These are phyloP conservation scores for Hypocrella siamensis DNA, from an alignment of 2,329 filamentous ascomycete species.

Conservation along the genomic window DNA sequence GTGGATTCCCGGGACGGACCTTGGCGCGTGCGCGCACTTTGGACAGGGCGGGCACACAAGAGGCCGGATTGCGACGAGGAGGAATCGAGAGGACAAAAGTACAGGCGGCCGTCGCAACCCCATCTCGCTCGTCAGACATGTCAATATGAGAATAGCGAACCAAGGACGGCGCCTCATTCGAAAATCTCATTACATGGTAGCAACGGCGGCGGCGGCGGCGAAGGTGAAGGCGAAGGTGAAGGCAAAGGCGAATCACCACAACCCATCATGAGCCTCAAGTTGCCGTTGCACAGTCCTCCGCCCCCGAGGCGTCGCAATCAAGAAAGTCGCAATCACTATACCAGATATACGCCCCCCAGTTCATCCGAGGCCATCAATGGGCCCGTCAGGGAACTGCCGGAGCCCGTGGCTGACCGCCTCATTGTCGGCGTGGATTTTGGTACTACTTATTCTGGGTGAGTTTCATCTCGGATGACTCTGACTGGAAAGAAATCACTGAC, in stretches of 20 bases:
- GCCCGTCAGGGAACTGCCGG: conserved; percentile 37
- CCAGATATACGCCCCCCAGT: conserved; percentile 35
- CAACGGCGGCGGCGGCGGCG: no score
- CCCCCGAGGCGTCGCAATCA: conserved; percentile 32
- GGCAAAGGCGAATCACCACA: conserved; percentile 1
- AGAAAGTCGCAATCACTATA: conserved; percentile 41
- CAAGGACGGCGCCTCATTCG: no score
- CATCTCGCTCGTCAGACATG: no score
- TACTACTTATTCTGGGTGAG: conserved; percentile 67
- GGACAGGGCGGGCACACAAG: no score
- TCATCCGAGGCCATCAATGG: conserved; percentile 48
- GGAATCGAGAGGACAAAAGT: no score
- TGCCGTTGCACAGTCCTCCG: conserved; percentile 31
- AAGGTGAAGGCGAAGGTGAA: no score
- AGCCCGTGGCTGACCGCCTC: conserved; percentile 42
- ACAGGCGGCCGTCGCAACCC: no score
- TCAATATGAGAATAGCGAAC: no score
- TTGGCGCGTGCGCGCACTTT: no score
- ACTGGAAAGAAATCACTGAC: background rate
- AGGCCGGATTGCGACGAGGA: no score
- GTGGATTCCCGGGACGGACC: no score
- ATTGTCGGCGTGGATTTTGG: conserved; percentile 74
- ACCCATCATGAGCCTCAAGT: conserved; percentile 30
- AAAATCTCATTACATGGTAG: no score
- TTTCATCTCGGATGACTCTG: conserved; percentile 5